A percentile compares a stretch with the other conserved stretches of the same genome.
Conservation (phyloP, 139 green algal species). For the Trebouxia sp. region DNA sequence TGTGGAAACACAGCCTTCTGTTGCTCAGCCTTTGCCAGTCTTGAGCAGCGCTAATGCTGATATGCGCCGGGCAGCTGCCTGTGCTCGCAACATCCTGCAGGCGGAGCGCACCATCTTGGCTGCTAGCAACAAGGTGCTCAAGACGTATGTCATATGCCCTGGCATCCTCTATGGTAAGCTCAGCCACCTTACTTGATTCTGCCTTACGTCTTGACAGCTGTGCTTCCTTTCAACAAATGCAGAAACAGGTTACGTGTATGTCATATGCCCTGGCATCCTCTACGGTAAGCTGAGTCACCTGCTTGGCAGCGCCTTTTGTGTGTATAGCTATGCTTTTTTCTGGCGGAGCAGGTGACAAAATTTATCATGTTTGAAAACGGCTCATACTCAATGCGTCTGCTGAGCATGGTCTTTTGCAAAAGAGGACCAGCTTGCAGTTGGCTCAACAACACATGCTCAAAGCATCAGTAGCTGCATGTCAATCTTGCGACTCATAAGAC, state of each 20-base stretch:
- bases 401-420: no score
- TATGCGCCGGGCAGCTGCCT: slow-evolving; percentile 21
- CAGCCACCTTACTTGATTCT: not conserved
- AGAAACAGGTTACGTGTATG: not conserved
- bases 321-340: not conserved
- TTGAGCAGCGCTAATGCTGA: slow-evolving; percentile 36
- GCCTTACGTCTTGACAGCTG: not conserved
- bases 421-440: no score
- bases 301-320: not conserved
- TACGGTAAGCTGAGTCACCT: slow-evolving; percentile 42
- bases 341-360: not conserved
- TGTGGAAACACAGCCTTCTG: not conserved
- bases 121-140: slow-evolving; percentile 32
- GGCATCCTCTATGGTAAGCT: slow-evolving; percentile 55
- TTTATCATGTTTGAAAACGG: no score
- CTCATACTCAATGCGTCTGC: no score
- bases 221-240: not conserved
- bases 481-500: no score
- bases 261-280: slow-evolving; percentile 61
- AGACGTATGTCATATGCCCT: slow-evolving; percentile 54
- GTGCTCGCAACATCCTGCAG: slow-evolving; percentile 27
- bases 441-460: no score
- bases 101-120: slow-evolving; percentile 53
- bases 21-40: not conserved
- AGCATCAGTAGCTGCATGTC: no score